These are phyloP conservation scores for Withania somnifera DNA, from an alignment of 305 asterid species.

Conservation along the genomic window DNA sequence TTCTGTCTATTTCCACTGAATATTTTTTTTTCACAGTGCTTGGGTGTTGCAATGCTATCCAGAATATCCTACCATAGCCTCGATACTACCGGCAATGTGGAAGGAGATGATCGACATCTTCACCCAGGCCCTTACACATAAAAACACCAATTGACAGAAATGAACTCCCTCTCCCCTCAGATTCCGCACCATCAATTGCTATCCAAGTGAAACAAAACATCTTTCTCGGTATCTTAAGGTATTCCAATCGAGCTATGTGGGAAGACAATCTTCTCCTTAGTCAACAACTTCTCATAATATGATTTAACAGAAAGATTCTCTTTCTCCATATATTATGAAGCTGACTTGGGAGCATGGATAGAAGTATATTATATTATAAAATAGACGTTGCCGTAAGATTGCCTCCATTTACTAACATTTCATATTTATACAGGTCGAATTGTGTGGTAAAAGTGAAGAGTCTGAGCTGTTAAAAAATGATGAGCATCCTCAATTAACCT, in stretches of 20 bases:
- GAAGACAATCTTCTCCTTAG: neutral
- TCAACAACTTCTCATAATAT: neutral
- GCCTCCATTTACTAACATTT: conserved; percentile 7
- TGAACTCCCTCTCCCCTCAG: neutral
- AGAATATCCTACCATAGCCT: neutral
- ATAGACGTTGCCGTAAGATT: neutral
- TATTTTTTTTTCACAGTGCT: neutral
- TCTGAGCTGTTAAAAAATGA: conserved; percentile 58
- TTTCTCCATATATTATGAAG: neutral
- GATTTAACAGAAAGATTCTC: neutral
- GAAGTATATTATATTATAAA: neutral
- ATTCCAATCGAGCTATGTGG: neutral
- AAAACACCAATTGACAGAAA: neutral
- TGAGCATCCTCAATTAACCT: conserved; percentile 83
- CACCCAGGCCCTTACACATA: neutral
- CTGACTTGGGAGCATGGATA: neutral
- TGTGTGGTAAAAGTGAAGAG: conserved; percentile 48
- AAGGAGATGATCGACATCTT: neutral
- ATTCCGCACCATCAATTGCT: neutral
- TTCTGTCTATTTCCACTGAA: neutral
- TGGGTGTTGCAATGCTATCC: neutral
- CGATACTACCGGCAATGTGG: neutral
- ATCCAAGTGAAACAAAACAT: neutral
- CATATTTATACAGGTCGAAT: conserved; percentile 52
- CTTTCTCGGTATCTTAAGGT: neutral